phyloP scores from a whole-genome alignment of 73 alveolate genomes.

The Durusdinium trenchii region DNA sequence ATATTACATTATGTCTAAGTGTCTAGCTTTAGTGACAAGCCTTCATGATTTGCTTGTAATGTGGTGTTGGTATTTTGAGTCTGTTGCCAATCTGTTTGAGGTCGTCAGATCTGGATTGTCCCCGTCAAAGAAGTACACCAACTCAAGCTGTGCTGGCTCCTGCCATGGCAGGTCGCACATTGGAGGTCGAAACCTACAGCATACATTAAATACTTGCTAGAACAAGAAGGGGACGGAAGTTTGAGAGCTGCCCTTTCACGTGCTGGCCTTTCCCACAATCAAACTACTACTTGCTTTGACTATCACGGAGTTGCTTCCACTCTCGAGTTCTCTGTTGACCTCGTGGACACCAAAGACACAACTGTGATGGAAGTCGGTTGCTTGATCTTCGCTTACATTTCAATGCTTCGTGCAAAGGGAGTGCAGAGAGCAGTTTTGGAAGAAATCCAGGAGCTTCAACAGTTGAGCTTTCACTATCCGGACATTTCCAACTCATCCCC shows the following conservation, averaged over 20 bases:
- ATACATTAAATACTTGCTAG: conserved; percentile 27
- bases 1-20: background rate
- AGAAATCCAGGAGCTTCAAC: conserved; percentile 44
- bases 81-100: background rate
- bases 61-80: background rate
- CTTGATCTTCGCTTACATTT: conserved; percentile 49
- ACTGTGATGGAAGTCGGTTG: conserved; percentile 32
- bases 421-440: conserved; percentile 23
- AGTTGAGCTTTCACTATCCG: conserved; percentile 65
- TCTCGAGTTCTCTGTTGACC: conserved; percentile 37
- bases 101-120: conserved; percentile 48
- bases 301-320: conserved; percentile 74
- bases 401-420: conserved; percentile 46
- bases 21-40: background rate
- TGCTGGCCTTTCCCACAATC: conserved; percentile 13
- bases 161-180: conserved; percentile 65
- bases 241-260: background rate
- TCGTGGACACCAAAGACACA: conserved; percentile 1
- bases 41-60: background rate
- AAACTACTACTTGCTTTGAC: conserved; percentile 59
- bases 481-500: conserved; percentile 24
- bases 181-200: conserved; percentile 82
- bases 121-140: conserved; percentile 90
- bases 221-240: conserved; percentile 84
- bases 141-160: conserved; percentile 48